A percentile compares a stretch with the other conserved stretches of the same genome.
phyloP scores from a whole-genome alignment of 2,329 filamentous ascomycete genomes.

The Aspergillus caelatus region DNA sequence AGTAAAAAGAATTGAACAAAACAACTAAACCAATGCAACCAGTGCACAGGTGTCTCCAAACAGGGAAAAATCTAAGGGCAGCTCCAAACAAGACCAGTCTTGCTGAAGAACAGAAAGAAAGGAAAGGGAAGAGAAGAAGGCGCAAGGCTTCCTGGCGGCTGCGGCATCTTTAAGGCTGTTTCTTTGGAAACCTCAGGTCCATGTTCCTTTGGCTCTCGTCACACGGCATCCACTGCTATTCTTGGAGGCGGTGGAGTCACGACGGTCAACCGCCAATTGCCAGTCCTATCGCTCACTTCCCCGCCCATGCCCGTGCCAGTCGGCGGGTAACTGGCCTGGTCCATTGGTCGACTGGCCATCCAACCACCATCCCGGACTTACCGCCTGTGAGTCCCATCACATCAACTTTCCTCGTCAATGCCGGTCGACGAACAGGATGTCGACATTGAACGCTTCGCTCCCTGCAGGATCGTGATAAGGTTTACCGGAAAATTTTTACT shows the following conservation, averaged over 20 bases:
- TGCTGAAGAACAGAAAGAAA: slow-evolving; percentile 64
- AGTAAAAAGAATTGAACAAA: slow-evolving; percentile 44
- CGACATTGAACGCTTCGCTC: background rate
- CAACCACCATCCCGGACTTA: slow-evolving; percentile 21
- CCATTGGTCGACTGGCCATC: slow-evolving; percentile 12
- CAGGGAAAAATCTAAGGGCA: slow-evolving; percentile 42
- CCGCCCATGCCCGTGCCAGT: background rate
- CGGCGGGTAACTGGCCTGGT: slow-evolving; percentile 12
- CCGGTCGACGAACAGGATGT: background rate
- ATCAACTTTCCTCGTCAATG: background rate
- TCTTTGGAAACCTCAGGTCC: background rate
- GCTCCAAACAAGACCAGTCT: slow-evolving; percentile 51
- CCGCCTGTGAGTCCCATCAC: slow-evolving; percentile 18
- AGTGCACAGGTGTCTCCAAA: slow-evolving; percentile 47
- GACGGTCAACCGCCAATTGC: background rate
- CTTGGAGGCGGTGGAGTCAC: background rate
- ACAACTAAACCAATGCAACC: slow-evolving; percentile 51
- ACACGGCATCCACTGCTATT: slow-evolving; percentile 16
- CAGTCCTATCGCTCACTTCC: background rate
- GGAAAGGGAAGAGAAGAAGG: slow-evolving; percentile 25
- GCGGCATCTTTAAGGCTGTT: slow-evolving; percentile 21
- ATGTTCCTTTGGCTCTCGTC: slow-evolving; percentile 9
- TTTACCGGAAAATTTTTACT: background rate
- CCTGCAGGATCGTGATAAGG: slow-evolving; percentile 7
- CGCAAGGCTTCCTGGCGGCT: slow-evolving; percentile 19